Percentiles rank a stretch among this genome's conserved stretches.
Conservation (phyloP, 1,139 yeast species). For the Pichia sp. region DNA sequence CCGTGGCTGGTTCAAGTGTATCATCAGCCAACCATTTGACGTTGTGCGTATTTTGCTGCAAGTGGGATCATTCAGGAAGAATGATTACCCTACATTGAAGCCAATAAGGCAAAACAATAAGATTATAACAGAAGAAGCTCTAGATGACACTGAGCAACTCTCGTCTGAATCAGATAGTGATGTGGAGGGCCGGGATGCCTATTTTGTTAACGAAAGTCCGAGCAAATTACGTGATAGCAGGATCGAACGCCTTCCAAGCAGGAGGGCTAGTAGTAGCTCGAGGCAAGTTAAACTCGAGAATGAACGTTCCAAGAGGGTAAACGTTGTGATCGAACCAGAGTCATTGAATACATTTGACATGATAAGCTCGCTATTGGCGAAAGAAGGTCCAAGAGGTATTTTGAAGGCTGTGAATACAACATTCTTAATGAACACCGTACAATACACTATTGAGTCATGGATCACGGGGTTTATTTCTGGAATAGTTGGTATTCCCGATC, state of each 20-base stretch:
- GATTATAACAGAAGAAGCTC: not conserved
- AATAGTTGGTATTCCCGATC: slow-evolving; percentile 79
- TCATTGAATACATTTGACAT: slow-evolving; percentile 70
- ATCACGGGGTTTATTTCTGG: slow-evolving; percentile 83
- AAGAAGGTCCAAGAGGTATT: slow-evolving; percentile 80
- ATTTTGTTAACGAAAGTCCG: slow-evolving; percentile 37
- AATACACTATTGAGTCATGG: slow-evolving; percentile 86
- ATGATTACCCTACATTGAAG: not conserved
- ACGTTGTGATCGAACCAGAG: slow-evolving; percentile 46
- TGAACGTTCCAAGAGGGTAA: slow-evolving; percentile 10
- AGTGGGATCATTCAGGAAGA: slow-evolving; percentile 49
- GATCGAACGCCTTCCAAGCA: slow-evolving; percentile 28
- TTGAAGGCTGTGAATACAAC: slow-evolving; percentile 87
- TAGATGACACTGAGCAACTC: not conserved
- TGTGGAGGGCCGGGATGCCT: slow-evolving; percentile 35
- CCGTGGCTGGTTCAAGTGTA: slow-evolving; percentile 61
- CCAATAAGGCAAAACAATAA: not conserved
- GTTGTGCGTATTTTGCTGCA: slow-evolving; percentile 75
- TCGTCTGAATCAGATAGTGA: slow-evolving; percentile 26
- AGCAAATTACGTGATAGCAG: slow-evolving; percentile 19
- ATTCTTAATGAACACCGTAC: slow-evolving; percentile 69
- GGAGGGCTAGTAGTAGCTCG: slow-evolving; percentile 13
- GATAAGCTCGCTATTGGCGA: slow-evolving; percentile 60
- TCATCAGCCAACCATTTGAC: slow-evolving; percentile 85
- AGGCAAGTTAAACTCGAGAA: not conserved